Conservation (phyloP, 2,329 filamentous ascomycete species). For the Arthrobotrys entomopaga region DNA sequence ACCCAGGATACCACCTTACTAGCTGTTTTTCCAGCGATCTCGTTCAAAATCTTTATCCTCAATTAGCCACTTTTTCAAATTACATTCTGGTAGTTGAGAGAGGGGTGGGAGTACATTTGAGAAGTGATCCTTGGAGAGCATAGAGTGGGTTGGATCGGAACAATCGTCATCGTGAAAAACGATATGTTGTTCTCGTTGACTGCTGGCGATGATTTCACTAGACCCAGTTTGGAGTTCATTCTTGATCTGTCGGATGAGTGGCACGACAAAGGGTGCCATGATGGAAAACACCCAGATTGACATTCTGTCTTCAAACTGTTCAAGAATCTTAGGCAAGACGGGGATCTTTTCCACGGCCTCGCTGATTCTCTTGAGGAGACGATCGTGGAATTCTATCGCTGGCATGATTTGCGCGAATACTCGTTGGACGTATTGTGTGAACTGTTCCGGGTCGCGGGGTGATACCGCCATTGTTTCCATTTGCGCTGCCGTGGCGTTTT, state of each 20-base stretch:
- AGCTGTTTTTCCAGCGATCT: constrained; percentile 84
- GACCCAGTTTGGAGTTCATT: constrained; percentile 86
- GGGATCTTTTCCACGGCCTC: constrained; percentile 85
- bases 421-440: constrained; percentile 78
- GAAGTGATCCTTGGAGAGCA: constrained; percentile 96
- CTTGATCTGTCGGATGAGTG: constrained; percentile 87
- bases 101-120: constrained; percentile 70
- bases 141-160: constrained; percentile 89
- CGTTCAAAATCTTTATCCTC: constrained; percentile 78
- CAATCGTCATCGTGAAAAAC: constrained; percentile 83
- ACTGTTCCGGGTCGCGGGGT: constrained; percentile 83
- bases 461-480: constrained; percentile 79
- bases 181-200: constrained; percentile 76
- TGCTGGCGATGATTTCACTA: constrained; percentile 85
- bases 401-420: constrained; percentile 85
- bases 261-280: constrained; percentile 85
- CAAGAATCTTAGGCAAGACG: constrained; percentile 82
- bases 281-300: constrained; percentile 92
- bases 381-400: constrained; percentile 89
- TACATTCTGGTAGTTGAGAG: too few relatives aligned
- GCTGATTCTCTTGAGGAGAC: constrained; percentile 81
- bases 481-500: constrained; percentile 75
- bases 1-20: constrained; percentile 83
- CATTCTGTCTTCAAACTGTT: constrained; percentile 86
- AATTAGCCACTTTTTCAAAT: constrained; percentile 31